phyloP scores from a whole-genome alignment of 2,329 filamentous ascomycete species.

The Cytospora schulzeri region DNA sequence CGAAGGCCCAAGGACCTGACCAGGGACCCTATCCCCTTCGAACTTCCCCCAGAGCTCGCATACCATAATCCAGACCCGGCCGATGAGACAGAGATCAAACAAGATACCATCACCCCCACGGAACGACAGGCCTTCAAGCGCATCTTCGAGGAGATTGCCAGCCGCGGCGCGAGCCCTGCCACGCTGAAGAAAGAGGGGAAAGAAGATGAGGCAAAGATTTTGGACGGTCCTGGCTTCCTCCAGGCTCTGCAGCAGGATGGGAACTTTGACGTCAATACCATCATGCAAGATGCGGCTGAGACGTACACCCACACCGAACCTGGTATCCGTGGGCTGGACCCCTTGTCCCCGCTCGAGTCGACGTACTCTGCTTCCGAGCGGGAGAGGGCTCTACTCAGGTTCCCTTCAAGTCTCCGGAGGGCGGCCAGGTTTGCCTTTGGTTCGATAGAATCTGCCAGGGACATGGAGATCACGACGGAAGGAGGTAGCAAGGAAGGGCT shows the following conservation, averaged over 20 bases:
- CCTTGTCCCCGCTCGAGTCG: slow-evolving; percentile 29
- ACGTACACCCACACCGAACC: slow-evolving; percentile 12
- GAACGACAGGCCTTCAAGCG: slow-evolving; percentile 54
- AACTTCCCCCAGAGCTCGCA: slow-evolving; percentile 43
- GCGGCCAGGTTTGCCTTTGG: slow-evolving; percentile 44
- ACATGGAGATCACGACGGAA: slow-evolving; percentile 23
- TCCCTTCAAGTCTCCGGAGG: slow-evolving; percentile 43
- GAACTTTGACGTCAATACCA: slow-evolving; percentile 31
- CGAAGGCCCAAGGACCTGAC: slow-evolving; percentile 20
- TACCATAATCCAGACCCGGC: slow-evolving; percentile 28
- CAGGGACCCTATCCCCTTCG: slow-evolving; percentile 54
- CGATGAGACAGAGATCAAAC: slow-evolving; percentile 29
- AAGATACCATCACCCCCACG: slow-evolving; percentile 58
- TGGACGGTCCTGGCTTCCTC: slow-evolving; percentile 20
- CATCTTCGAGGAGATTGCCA: slow-evolving; percentile 62
- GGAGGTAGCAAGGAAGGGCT: not conserved
- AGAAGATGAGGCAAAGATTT: slow-evolving; percentile 11
- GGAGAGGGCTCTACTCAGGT: slow-evolving; percentile 41
- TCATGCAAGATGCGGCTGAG: slow-evolving; percentile 35
- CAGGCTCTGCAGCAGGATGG: slow-evolving; percentile 11
- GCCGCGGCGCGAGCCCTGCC: slow-evolving; percentile 30
- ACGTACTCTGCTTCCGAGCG: slow-evolving; percentile 35
- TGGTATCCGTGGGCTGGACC: slow-evolving; percentile 25
- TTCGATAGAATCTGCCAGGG: slow-evolving; percentile 33
- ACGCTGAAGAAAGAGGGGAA: slow-evolving; percentile 24